phyloP scores from a whole-genome alignment of 2,329 filamentous ascomycete genomes.

The Dendryphion nanum region DNA sequence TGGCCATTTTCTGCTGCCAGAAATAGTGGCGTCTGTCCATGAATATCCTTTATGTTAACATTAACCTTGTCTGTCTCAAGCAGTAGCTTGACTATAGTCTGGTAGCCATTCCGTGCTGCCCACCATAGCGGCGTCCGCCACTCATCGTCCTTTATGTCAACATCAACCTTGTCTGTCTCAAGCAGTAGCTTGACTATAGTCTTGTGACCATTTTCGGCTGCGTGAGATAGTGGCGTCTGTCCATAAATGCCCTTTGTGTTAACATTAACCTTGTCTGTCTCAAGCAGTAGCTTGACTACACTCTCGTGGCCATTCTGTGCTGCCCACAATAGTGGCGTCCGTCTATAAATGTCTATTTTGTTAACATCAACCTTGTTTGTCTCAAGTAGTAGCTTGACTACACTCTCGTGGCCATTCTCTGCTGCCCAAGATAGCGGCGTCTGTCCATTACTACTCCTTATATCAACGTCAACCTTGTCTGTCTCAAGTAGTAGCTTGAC shows the following conservation, averaged over 20 bases:
- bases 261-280: not conserved
- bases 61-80: too few species aligned
- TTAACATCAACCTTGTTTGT: conserved; percentile 1
- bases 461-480: not conserved
- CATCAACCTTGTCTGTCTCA: too few species aligned
- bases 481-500: not conserved
- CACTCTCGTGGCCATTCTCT: not conserved
- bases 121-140: too few species aligned
- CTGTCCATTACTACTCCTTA: not conserved
- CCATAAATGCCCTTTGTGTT: not conserved
- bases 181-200: too few species aligned
- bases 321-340: not conserved
- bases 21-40: too few species aligned
- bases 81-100: too few species aligned
- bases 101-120: too few species aligned
- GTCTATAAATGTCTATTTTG: not conserved
- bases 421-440: not conserved
- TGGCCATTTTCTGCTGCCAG: too few species aligned
- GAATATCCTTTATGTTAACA: too few species aligned
- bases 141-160: too few species aligned
- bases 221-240: too few species aligned
- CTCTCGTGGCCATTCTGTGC: not conserved
- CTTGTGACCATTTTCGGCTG: too few species aligned
- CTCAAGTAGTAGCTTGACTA: not conserved
- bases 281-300: not conserved